Percentiles rank a stretch among this genome's conserved stretches.
These are phyloP conservation scores for Colletotrichum neosansevieriae DNA, from an alignment of 2,329 filamentous ascomycete genomes.

Conservation along the genomic window DNA sequence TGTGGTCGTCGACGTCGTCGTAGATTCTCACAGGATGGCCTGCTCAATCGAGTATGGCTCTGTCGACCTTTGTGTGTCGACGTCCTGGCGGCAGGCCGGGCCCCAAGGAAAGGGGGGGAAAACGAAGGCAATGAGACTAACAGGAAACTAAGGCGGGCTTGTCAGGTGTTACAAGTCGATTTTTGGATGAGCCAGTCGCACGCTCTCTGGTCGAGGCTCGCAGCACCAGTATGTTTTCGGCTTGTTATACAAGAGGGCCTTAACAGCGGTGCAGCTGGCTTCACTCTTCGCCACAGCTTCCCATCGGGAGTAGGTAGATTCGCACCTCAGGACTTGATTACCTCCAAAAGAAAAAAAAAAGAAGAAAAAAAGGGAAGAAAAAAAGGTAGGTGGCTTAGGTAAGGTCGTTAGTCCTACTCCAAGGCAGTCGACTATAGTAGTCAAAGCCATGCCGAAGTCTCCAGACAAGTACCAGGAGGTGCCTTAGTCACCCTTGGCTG, in stretches of 20 bases:
- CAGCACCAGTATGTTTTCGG: slow-evolving; percentile 31
- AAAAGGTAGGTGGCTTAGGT: too few species aligned
- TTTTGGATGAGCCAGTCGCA: neutral
- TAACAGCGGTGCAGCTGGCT: neutral
- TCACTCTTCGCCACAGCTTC: slow-evolving; percentile 2
- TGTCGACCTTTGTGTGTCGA: slow-evolving; percentile 6
- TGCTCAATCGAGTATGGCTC: slow-evolving; percentile 18
- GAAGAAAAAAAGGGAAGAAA: too few species aligned
- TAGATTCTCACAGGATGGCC: slow-evolving; percentile 20
- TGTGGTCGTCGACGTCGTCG: too few species aligned
- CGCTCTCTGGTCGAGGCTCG: slow-evolving; percentile 1
- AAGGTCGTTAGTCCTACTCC: too few species aligned
- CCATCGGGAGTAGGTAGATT: too few species aligned
- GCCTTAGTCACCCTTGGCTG: neutral
- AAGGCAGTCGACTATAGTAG: neutral
- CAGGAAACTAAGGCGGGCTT: slow-evolving; percentile 25
- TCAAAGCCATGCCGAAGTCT: neutral
- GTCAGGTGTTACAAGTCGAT: slow-evolving; percentile 30
- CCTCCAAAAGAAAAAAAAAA: too few species aligned
- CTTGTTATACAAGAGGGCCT: slow-evolving; percentile 17
- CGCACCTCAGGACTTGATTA: too few species aligned
- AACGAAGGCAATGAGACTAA: slow-evolving; percentile 15
- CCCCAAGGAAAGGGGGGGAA: too few species aligned
- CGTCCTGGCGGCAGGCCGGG: slow-evolving; percentile 3
- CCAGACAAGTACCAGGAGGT: slow-evolving; percentile 9